phyloP scores from a whole-genome alignment of 2,329 filamentous ascomycete genomes.

The Helicocarpus griseus region DNA sequence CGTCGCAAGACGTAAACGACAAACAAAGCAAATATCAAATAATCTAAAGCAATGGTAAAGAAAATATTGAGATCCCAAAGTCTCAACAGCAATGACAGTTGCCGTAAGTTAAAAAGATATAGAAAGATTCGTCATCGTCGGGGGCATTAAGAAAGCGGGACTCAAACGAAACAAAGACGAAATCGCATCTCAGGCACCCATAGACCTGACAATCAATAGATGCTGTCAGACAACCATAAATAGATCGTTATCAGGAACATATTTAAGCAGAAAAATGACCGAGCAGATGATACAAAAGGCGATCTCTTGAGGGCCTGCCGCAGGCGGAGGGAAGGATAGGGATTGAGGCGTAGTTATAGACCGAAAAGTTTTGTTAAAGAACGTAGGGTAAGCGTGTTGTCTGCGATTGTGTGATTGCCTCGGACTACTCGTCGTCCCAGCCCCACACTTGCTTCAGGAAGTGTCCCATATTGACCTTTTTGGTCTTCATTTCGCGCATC shows the following conservation, averaged over 20 bases:
- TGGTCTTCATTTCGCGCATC: slow-evolving; percentile 93
- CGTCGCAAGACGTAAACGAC: not conserved
- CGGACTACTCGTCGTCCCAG: slow-evolving; percentile 58
- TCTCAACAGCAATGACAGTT: too few relatives aligned
- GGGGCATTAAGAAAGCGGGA: not conserved
- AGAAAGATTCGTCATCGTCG: not conserved
- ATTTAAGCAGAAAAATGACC: not conserved
- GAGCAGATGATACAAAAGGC: not conserved
- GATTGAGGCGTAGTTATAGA: not conserved
- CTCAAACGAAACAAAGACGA: not conserved
- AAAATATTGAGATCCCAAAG: not conserved
- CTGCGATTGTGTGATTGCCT: not conserved
- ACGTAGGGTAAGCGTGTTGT: not conserved
- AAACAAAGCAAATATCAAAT: not conserved
- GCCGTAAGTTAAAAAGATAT: not conserved
- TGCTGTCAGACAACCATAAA: not conserved
- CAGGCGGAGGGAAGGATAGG: not conserved
- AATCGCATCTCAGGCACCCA: not conserved
- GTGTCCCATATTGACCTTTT: slow-evolving; percentile 94
- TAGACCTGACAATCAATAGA: not conserved
- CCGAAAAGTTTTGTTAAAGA: not conserved
- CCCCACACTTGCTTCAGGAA: slow-evolving; percentile 95
- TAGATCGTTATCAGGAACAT: too few relatives aligned
- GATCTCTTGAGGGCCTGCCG: not conserved
- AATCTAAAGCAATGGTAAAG: not conserved